Conservation (phyloP, 805 yeast genomes). For the Pichia insulana region DNA sequence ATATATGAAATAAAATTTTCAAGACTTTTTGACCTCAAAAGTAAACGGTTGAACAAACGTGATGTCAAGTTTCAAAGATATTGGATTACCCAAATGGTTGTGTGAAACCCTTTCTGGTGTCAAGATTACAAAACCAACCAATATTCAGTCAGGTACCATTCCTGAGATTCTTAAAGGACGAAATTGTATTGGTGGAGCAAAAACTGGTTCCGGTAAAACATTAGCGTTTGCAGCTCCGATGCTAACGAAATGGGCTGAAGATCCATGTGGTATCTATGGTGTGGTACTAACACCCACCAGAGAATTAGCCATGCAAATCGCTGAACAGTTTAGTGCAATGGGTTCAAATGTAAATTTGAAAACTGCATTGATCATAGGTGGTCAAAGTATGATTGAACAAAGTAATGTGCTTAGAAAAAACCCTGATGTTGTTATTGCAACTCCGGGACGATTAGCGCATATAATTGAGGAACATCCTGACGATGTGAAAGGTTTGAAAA, state of each 20-base stretch:
- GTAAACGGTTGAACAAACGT: no score
- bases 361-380: slow-evolving; percentile 85
- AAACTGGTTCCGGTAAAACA: slow-evolving; percentile 97
- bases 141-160: slow-evolving; percentile 81
- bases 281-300: slow-evolving; percentile 84
- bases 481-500: slow-evolving; percentile 65
- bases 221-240: slow-evolving; percentile 98
- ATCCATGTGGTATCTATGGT: slow-evolving; percentile 90
- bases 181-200: slow-evolving; percentile 97
- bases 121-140: slow-evolving; percentile 77
- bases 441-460: slow-evolving; percentile 95
- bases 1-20: no score
- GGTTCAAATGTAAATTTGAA: slow-evolving; percentile 85
- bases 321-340: slow-evolving; percentile 89
- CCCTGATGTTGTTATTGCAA: slow-evolving; percentile 94
- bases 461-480: slow-evolving; percentile 83
- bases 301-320: slow-evolving; percentile 92
- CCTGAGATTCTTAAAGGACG: slow-evolving; percentile 76
- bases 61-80: slow-evolving; percentile 19
- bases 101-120: slow-evolving; percentile 70
- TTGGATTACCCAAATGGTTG: slow-evolving; percentile 86
- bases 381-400: slow-evolving; percentile 88
- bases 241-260: slow-evolving; percentile 89
- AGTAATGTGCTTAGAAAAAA: slow-evolving; percentile 68
- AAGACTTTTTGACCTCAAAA: no score